phyloP scores from a whole-genome alignment of 2,329 filamentous ascomycete genomes.

The Cryoendolithus antarcticus region DNA sequence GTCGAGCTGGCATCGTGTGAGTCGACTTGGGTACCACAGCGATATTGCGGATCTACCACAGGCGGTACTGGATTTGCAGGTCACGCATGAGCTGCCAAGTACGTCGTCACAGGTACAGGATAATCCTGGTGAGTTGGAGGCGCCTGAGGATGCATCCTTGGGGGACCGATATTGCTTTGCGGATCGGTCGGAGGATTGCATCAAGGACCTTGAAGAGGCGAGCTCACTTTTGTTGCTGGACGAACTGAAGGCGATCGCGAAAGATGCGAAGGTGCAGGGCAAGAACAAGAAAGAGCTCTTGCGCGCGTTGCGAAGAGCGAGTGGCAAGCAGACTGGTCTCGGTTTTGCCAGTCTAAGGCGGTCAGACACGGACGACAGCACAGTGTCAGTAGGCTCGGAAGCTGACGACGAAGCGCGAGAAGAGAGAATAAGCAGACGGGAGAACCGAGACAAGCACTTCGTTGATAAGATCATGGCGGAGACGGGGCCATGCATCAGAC shows the following conservation, averaged over 20 bases:
- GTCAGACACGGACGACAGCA: conserved; percentile 47
- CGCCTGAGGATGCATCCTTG: conserved; percentile 37
- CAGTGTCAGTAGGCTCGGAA: conserved; percentile 31
- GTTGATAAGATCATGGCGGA: conserved; percentile 62
- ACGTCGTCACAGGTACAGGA: conserved; percentile 23
- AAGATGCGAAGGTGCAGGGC: conserved; percentile 73
- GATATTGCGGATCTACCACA: conserved; percentile 64
- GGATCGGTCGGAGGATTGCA: conserved; percentile 60
- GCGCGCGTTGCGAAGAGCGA: conserved; percentile 59
- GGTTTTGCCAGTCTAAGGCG: conserved; percentile 54
- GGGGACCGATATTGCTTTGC: conserved; percentile 60
- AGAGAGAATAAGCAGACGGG: conserved; percentile 28
- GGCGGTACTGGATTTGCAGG: conserved; percentile 56
- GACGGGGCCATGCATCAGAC: conserved; percentile 71
- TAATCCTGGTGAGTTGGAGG: conserved; percentile 38
- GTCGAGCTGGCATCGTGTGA: conserved; percentile 77
- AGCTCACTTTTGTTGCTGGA: conserved; percentile 71
- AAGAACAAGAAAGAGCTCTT: conserved; percentile 78
- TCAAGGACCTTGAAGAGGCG: conserved; percentile 71
- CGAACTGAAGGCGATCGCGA: conserved; percentile 73
- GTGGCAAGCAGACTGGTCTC: conserved; percentile 64
- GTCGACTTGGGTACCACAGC: conserved; percentile 63
- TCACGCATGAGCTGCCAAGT: conserved; percentile 41
- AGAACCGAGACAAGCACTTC: conserved; percentile 63
- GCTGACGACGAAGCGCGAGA: conserved; percentile 23